Evolutionary conservation across 768 basidiomycete species (phyloP), one percentile per base, ranked within the genome.

Genomic region (Cyclocybe cylindracea): DNA sequence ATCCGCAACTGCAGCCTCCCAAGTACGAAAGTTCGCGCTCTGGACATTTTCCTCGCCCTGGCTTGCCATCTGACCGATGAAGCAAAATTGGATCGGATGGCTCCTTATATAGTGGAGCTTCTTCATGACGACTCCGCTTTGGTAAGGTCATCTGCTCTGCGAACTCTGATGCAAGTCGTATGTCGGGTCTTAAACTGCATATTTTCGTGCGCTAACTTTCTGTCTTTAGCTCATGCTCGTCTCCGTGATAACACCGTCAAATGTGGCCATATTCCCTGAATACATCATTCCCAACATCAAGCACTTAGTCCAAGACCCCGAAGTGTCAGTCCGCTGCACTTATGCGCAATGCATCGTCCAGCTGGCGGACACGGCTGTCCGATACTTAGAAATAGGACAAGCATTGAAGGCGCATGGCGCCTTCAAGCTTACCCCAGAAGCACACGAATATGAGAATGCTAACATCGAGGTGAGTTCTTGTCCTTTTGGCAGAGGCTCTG

Each of bases 371-470:
- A 91, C 89, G 0, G 91, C 93, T 2, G 78, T 90, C 49, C 79
- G 87, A 38, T 97, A 94, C 69, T 74, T 98, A 32, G 95, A 98
- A 67, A 94, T 98, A 85, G 89, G 86, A 0, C 93, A 97, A 64
- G 90, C 94, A 0, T 71, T 95, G 55, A 92, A 89, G 65, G 90
- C 88, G 0, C 88, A 93, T 53, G 91, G 91, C 0, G 79, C 81
- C 1, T 84, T 86, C 65, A 85, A 83, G 61, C 66, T 87, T 6
- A 71, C 78, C 10, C 73, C 80, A 1, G 85, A 89, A 51, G 76
- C 75, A 1, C 83, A 86, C 45, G 89, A 89, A 53, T 85, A 85
- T 53, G 92, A 92, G 50, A 83, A 86, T 53, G 85, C 83, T 0
- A 84, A 89, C 55, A 87, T 91, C 55, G 94, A 95, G 79, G 93